These are phyloP conservation scores for Nectriaceae sp. DNA, from an alignment of 2,329 filamentous ascomycete genomes.

Conservation along the genomic window DNA sequence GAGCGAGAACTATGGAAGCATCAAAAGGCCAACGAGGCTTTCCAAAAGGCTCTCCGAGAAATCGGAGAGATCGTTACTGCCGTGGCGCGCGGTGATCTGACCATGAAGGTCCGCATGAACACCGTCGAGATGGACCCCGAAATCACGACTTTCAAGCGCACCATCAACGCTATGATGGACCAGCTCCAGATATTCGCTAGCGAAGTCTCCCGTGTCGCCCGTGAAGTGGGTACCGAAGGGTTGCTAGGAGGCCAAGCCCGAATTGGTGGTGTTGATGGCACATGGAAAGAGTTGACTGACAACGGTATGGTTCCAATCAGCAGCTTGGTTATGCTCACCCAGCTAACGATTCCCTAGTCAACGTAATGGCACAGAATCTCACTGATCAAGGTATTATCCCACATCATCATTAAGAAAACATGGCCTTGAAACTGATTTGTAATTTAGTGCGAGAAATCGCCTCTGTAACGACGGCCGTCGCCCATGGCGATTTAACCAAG, in stretches of 20 bases:
- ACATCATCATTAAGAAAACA: slow-evolving; percentile 12
- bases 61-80: slow-evolving; percentile 98
- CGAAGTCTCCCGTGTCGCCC: slow-evolving; percentile 91
- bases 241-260: slow-evolving; percentile 91
- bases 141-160: slow-evolving; percentile 96
- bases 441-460: slow-evolving; percentile 77
- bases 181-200: slow-evolving; percentile 95
- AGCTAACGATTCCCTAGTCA: slow-evolving; percentile 54
- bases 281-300: slow-evolving; percentile 95
- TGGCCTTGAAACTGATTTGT: not conserved
- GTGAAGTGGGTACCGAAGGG: slow-evolving; percentile 95
- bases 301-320: slow-evolving; percentile 57
- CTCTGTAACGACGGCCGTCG: slow-evolving; percentile 80
- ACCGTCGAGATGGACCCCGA: slow-evolving; percentile 97
- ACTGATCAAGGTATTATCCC: slow-evolving; percentile 65
- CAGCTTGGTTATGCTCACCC: not conserved
- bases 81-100: slow-evolving; percentile 91
- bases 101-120: slow-evolving; percentile 95
- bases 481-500: slow-evolving; percentile 79
- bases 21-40: slow-evolving; percentile 96
- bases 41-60: slow-evolving; percentile 94
- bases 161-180: slow-evolving; percentile 99
- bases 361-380: slow-evolving; percentile 81
- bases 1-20: slow-evolving; percentile 96
- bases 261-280: slow-evolving; percentile 91